Evolutionary conservation across 176 grass and related monocot genomes (phyloP).

Genomic region (Pontederia crassipes): DNA sequence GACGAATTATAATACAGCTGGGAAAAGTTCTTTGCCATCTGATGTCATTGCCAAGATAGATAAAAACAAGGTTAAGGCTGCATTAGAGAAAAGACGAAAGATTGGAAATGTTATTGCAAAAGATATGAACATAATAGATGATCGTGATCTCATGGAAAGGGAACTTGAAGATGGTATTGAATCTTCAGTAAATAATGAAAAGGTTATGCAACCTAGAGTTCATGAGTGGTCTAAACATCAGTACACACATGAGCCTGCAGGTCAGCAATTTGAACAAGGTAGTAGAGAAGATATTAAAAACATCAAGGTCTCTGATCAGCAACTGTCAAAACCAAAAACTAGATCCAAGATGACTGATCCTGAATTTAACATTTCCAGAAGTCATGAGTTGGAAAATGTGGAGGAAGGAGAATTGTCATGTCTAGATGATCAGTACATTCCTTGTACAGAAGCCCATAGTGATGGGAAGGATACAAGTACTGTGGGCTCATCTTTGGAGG

Average conservation of each 20-base stretch:
- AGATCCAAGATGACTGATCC: no score
- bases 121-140: constrained; percentile 44
- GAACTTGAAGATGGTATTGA: constrained; percentile 78
- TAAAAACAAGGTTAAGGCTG: constrained; percentile 57
- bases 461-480: no score
- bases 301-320: no score
- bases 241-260: constrained; percentile 14
- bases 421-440: constrained; percentile 31
- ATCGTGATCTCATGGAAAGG: constrained; percentile 55
- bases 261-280: neutral
- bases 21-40: constrained; percentile 20
- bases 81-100: constrained; percentile 41
- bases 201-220: constrained; percentile 26
- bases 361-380: neutral
- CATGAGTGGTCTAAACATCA: constrained; percentile 24
- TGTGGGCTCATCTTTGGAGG: no score
- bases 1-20: constrained; percentile 14
- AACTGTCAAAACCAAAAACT: no score
- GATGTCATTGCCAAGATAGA: constrained; percentile 49
- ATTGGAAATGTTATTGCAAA: constrained; percentile 28
- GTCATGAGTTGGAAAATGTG: constrained; percentile 2
- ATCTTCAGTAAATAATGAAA: constrained; percentile 40
- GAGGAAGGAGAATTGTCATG: constrained; percentile 50
- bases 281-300: neutral
- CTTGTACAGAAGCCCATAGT: no score